Evolutionary conservation across 1,284 basidiomycete species (phyloP).

Genomic region (Gomphus bonarii): DNA sequence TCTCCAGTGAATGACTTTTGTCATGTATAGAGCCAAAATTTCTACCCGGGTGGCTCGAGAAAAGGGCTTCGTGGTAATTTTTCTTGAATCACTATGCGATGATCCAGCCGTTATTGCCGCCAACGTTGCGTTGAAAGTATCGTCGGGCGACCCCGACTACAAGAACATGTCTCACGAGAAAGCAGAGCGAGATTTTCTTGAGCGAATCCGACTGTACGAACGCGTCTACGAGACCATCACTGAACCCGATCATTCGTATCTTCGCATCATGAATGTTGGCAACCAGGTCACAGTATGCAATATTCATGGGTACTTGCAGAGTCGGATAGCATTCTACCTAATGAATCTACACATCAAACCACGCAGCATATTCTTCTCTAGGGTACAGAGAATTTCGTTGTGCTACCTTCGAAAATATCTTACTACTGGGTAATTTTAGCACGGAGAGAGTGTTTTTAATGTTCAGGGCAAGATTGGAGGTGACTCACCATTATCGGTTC

Average conservation of each 20-base stretch:
- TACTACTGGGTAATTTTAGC: conserved; percentile 36
- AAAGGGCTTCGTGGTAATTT: conserved; percentile 84
- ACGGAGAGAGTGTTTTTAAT: conserved; percentile 97
- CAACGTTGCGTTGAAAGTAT: conserved; percentile 93
- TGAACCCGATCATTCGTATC: conserved; percentile 78
- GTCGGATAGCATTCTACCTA: conserved; percentile 94
- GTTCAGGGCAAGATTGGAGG: conserved; percentile 97
- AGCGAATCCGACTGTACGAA: conserved; percentile 90
- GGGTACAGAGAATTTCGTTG: conserved; percentile 43
- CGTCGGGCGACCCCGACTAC: conserved; percentile 96
- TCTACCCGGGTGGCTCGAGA: conserved; percentile 79
- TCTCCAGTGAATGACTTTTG: not conserved
- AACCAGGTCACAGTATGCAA: conserved; percentile 74
- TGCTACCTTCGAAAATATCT: conserved; percentile 1
- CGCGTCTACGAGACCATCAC: conserved; percentile 92
- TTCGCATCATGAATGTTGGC: conserved; percentile 85
- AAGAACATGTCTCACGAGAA: conserved; percentile 78
- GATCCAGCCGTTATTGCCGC: conserved; percentile 91
- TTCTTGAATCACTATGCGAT: conserved; percentile 91
- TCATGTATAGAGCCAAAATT: conserved; percentile 57
- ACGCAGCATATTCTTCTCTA: conserved; percentile 91
- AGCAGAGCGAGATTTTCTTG: conserved; percentile 85
- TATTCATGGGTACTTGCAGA: conserved; percentile 90
- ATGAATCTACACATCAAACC: conserved; percentile 99
- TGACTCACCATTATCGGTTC: conserved; percentile 78